Evolutionary conservation across 805 yeast genomes (phyloP), one percentile per base, ranked within the genome.

Genomic region (Lachancea cidri): DNA sequence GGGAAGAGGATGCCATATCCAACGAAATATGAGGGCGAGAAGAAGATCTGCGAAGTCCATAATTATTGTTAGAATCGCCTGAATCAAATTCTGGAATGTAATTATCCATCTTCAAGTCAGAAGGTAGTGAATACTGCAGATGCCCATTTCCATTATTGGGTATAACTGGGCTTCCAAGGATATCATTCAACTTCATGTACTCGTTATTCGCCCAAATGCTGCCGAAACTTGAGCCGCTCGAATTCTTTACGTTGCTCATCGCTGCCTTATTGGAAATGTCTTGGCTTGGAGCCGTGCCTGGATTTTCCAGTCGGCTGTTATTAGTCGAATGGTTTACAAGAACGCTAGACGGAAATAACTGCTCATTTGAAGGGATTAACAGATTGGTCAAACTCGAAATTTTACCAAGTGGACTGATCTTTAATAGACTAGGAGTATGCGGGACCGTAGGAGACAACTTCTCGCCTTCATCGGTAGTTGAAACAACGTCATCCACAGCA

Each of bases 201-300:
- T 56, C 61, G 18, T 48, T 51, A 19, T 52, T 76, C 67, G 39
- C 81, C 83, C 70, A 79, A 71, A 45, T 76, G 65, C 64, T 77
- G 15, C 78, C 72, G 33, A 79, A 74, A 14, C 48, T 14, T n/a
- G 22, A 9, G 7, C 29, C 15, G 15, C 9, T 25, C 30, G 15
- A 18, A 15, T 35, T 24, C 19, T 6, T 19, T 17, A 17, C 15
- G 17, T 13, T 15, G 35, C 11, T 5, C 11, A 13, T 20, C 5
- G 35, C 16, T 32, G 35, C 18, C 17, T n/a, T 16, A n/a, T 14
- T 29, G 33, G 8, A n/a, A n/a, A n/a, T n/a, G n/a, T n/a, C n/a
- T n/a, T n/a, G n/a, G n/a, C n/a, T n/a, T n/a, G n/a, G n/a, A n/a
- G n/a, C n/a, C n/a, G n/a, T n/a, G n/a, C n/a, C n/a, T n/a, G n/a